Conservation (phyloP, 768 basidiomycete genomes). For the Lepiota venenata region DNA sequence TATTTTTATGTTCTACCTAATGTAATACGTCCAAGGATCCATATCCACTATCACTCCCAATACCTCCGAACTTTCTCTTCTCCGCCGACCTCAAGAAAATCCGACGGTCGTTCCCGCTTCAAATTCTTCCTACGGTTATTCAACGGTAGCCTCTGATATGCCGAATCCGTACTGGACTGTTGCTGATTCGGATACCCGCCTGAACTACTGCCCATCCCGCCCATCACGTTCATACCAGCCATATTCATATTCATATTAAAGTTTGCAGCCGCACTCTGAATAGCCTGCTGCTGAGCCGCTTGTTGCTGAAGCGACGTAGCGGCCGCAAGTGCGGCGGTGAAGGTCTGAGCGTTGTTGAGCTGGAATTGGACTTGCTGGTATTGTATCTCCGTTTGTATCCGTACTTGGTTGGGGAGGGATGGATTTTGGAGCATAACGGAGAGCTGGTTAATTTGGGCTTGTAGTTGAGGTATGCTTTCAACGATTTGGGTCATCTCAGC, state of each 20-base stretch:
- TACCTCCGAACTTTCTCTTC: conserved; percentile 69
- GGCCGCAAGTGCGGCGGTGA: conserved; percentile 61
- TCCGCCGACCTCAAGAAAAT: conserved; percentile 74
- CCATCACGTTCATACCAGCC: conserved; percentile 24
- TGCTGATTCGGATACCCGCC: conserved; percentile 27
- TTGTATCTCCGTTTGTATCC: conserved; percentile 81
- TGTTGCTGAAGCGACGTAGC: conserved; percentile 48
- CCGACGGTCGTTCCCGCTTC: conserved; percentile 81
- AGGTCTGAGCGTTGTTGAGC: conserved; percentile 74
- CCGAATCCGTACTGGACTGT: conserved; percentile 72
- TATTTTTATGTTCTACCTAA: neutral
- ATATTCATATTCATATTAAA: conserved; percentile 24
- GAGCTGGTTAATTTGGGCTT: conserved; percentile 82
- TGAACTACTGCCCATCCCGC: conserved; percentile 26
- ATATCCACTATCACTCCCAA: conserved; percentile 55
- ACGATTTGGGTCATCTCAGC: conserved; percentile 71
- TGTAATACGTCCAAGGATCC: neutral
- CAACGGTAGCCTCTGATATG: conserved; percentile 82
- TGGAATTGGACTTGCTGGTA: conserved; percentile 78
- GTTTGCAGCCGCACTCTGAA: conserved; percentile 9
- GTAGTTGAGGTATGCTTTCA: conserved; percentile 75
- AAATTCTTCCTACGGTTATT: conserved; percentile 76
- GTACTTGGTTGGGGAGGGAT: conserved; percentile 64
- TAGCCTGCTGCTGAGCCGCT: conserved; percentile 17
- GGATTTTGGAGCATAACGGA: conserved; percentile 79